Evolutionary conservation across 495 filamentous ascomycete species (phyloP), one percentile per base, ranked within the genome.

Genomic region (Xylaria sp.): DNA sequence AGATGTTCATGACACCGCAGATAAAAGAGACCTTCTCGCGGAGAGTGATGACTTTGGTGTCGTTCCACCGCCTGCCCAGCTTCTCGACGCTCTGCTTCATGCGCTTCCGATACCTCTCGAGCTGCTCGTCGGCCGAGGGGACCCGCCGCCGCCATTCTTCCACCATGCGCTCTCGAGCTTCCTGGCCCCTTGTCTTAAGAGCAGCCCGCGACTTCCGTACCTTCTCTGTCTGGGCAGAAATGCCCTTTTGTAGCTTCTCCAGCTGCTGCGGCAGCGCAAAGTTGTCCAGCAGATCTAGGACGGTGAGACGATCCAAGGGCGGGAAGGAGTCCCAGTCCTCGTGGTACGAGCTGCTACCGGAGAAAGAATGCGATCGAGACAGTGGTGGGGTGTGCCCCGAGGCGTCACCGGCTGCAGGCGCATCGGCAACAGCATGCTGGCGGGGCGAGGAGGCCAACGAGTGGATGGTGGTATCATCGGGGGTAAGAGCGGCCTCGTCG

Each of bases 1-100:
- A 97, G 78, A 99, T 93, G 78, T 98, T 99, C 80, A 97, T 89
- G 59, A 98, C 95, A 75, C 93, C 96, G 53, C 91, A 93, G 67
- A 99, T 97, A 82, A 99, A 99, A 15, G 96, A 94, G 29, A 95
- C 82, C 85, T 99, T 99, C 86, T 99, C 97, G 52, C 95, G 90
- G 41, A 92, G 79, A 0, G 95, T 97, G 72, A 98, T 93, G 70
- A 88, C 89, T 73, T 93, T 93, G 44, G 92, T 91, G 78, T 97
- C 91, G 79, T 91, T 94, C 96, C 96, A 99, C 76, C 89, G 90
- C 59, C 87, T 89, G 48, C 91, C 90, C 26, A 99, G 83, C 72
- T 93, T 90, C 69, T 98, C 96, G n/a, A 99, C 93, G 44, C 89
- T 92, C 37, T 88, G 82, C 69, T 90, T 90, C 92, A 98, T 96